Evolutionary conservation across 805 yeast genomes (phyloP).

Genomic region (Candida quercuum): DNA sequence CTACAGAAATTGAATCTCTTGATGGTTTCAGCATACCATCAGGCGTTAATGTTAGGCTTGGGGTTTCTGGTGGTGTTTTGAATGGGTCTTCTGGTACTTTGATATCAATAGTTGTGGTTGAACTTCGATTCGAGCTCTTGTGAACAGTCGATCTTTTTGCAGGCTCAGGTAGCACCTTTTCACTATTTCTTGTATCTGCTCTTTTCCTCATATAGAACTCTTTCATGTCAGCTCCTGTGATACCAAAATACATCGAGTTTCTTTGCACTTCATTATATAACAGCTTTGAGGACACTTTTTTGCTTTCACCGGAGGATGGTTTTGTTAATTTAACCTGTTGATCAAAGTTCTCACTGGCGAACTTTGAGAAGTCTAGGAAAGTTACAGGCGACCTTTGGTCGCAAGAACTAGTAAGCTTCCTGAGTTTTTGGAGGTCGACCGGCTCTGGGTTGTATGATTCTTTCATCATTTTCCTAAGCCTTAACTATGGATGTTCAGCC

Average conservation of each 20-base stretch:
- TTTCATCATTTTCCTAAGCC: too few species aligned
- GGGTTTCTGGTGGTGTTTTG: too few species aligned
- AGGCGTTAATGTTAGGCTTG: too few species aligned
- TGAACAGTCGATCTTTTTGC: not conserved
- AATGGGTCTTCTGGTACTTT: too few species aligned
- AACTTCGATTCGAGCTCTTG: too few species aligned
- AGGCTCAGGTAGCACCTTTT: not conserved
- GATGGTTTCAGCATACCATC: too few species aligned
- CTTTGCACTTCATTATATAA: slow-evolving; percentile 17
- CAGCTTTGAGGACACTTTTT: slow-evolving; percentile 5
- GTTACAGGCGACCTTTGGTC: slow-evolving; percentile 2
- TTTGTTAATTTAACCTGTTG: not conserved
- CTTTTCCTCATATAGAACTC: slow-evolving; percentile 3
- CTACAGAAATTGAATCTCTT: too few species aligned
- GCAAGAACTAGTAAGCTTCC: slow-evolving; percentile 4
- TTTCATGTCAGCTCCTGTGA: slow-evolving; percentile 12
- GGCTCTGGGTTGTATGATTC: slow-evolving; percentile 1
- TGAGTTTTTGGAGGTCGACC: slow-evolving; percentile 11
- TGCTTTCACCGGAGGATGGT: not conserved
- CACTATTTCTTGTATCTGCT: not conserved
- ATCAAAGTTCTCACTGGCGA: slow-evolving; percentile 13
- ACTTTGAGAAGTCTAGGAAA: slow-evolving; percentile 10
- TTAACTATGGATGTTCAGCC: too few species aligned
- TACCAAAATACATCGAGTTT: slow-evolving; percentile 15
- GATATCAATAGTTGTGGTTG: too few species aligned